Base-by-base conservation (phyloP, 257 asterid species). In the Thymus mandschuricus region DNA sequence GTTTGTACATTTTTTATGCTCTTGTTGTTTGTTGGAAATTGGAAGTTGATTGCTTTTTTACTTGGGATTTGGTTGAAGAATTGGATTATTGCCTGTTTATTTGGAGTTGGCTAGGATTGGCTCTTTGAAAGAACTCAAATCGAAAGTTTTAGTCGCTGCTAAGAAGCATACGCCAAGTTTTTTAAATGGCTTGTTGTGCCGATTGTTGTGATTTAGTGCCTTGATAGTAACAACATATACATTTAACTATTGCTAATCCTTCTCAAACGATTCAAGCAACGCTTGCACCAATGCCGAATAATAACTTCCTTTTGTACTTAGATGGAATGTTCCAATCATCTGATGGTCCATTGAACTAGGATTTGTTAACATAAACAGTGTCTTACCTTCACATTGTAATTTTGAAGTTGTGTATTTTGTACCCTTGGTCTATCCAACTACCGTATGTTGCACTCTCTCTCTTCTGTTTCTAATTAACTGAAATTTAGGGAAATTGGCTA, bases 1-100 rank as follows among this genome's bases (percentile, higher is more conserved):
- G 34, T 15, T 69, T 45, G 56, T 63, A 55, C 71, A 30, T 29
- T 13, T 49, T n/a, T 48, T 28, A 46, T 38, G 41, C 8, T 35
- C 43, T 1, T 38, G 2, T 34, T 13, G 3, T 44, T 52, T 6
- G 15, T 69, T 68, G 70, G 45, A 44, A 12, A 45, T 46, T 45
- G 29, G 45, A 44, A 12, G 58, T 46, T 45, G 29, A 64, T 45
- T 64, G 55, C 56, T 64, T 11, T 64, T 11, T 30, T 11, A 12
- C 58, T 6, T 43, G 30, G 58, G 70, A 46, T 64, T 63, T 29
- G 70, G 56, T 44, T 43, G 56, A 15, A 38, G 38, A 12, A 29
- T 64, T 31, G 7, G 13, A 29, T 29, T 64, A 21, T 44, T 28
- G 40, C 10, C 8, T 11, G 13, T 38, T 38, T 38, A 1, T 8